Percentiles rank a stretch among this genome's conserved stretches.
Conservation (phyloP, 768 basidiomycete genomes). For the Lentinus tigrinus region DNA sequence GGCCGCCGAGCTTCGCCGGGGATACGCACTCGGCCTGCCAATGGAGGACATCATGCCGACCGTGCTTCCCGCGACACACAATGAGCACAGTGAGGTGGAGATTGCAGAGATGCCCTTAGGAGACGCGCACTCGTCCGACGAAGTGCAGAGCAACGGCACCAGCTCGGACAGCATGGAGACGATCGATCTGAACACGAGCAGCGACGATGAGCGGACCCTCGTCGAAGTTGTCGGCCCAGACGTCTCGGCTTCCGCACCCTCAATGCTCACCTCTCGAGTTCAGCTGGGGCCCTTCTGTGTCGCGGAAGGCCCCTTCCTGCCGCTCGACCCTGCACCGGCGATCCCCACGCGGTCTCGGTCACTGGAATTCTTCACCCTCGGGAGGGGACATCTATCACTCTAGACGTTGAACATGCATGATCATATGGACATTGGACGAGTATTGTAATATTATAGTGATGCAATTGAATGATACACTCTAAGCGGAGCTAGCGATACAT, state of each 20-base stretch:
- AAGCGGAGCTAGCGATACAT: constrained; percentile 7
- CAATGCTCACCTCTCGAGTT: too few species aligned
- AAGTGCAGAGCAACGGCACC: not conserved
- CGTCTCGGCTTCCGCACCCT: too few species aligned
- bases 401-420: not conserved
- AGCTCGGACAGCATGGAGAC: constrained; percentile 9
- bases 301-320: too few species aligned
- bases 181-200: constrained; percentile 10
- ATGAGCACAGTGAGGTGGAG: not conserved
- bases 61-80: not conserved
- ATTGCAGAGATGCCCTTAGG: not conserved
- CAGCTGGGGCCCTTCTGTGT: too few species aligned
- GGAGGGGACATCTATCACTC: not conserved
- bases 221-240: not conserved
- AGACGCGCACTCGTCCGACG: not conserved
- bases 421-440: not conserved
- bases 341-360: too few species aligned
- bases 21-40: not conserved
- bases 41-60: not conserved
- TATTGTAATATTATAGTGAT: not conserved
- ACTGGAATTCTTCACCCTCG: not conserved
- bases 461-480: not conserved
- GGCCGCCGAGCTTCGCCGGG: not conserved
- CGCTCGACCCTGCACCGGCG: too few species aligned
- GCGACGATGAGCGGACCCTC: not conserved